Percentiles rank a stretch among this genome's conserved stretches.
Evolutionary conservation across 768 basidiomycete genomes (phyloP).

Genomic region (Tylopilus intermedius): DNA sequence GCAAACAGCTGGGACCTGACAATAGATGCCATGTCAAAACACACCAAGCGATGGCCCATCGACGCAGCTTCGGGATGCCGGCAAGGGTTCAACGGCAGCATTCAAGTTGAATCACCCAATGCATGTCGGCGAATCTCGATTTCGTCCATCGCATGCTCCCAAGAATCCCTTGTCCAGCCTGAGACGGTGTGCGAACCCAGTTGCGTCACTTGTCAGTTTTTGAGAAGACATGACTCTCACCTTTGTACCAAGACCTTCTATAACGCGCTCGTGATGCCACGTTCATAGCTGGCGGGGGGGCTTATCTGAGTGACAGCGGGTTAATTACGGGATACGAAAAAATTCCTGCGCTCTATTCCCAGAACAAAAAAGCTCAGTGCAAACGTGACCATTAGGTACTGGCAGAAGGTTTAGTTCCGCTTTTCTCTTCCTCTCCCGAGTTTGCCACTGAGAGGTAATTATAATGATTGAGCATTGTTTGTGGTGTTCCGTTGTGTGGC

Average conservation of each 20-base stretch:
- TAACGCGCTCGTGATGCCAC: conserved; percentile 11
- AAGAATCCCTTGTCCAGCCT: no score
- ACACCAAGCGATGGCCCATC: conserved; percentile 3
- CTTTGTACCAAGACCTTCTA: not conserved
- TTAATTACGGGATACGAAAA: conserved; percentile 18
- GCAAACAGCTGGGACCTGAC: conserved; percentile 1
- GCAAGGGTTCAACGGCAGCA: not conserved
- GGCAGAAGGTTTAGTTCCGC: conserved; percentile 14
- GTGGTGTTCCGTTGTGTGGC: conserved; percentile 5
- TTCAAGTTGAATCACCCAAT: not conserved
- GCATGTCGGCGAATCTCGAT: not conserved
- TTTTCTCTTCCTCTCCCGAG: conserved; percentile 8
- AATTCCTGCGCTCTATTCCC: conserved; percentile 27
- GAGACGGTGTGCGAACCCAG: not conserved
- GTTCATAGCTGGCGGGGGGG: conserved; percentile 11
- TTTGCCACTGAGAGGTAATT: conserved; percentile 3
- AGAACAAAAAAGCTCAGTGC: conserved; percentile 5
- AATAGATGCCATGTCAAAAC: conserved; percentile 4
- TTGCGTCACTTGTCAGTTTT: not conserved
- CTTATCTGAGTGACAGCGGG: conserved; percentile 22
- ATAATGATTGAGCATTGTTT: not conserved
- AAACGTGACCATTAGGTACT: conserved; percentile 17
- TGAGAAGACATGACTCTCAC: conserved; percentile 5
- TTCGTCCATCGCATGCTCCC: not conserved
- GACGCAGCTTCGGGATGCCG: conserved; percentile 6